Conservation (phyloP, 371 early-diverging fungal species). For the Smittium culicis region DNA sequence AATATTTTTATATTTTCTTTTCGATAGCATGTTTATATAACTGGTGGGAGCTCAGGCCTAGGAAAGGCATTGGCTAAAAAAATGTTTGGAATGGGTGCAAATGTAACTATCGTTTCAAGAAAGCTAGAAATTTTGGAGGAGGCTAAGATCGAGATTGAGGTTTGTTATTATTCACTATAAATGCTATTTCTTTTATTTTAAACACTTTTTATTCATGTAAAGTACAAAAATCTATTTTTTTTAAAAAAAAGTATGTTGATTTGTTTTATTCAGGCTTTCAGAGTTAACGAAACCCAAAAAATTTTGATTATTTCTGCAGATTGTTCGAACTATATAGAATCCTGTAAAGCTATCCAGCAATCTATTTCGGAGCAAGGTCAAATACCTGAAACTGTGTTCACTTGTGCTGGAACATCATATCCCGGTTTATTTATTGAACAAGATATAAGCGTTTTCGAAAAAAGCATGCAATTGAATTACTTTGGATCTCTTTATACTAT, state of each 20-base stretch:
- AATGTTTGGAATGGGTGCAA: conserved; percentile 58
- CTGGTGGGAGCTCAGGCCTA: conserved; percentile 88
- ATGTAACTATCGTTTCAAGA: conserved; percentile 81
- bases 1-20: background rate
- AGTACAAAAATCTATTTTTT: background rate
- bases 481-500: conserved; percentile 59
- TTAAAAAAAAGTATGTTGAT: background rate
- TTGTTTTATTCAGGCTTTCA: conserved; percentile 15
- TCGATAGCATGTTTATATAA: conserved; percentile 60
- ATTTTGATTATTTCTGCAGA: conserved; percentile 36
- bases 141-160: conserved; percentile 8
- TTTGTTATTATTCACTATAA: conserved; percentile 14
- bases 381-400: conserved; percentile 56
- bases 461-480: conserved; percentile 59
- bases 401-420: conserved; percentile 59
- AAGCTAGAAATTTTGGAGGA: conserved; percentile 35
- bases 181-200: conserved; percentile 6
- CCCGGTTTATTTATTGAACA: conserved; percentile 66
- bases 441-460: conserved; percentile 42
- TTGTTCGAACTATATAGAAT: background rate
- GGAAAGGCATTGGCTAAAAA: conserved; percentile 69
- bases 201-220: background rate
- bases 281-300: conserved; percentile 32
- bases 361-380: conserved; percentile 41
- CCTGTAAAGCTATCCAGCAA: conserved; percentile 25